Conservation (phyloP, 306 rosid genomes). For the Mimosa pudica region DNA sequence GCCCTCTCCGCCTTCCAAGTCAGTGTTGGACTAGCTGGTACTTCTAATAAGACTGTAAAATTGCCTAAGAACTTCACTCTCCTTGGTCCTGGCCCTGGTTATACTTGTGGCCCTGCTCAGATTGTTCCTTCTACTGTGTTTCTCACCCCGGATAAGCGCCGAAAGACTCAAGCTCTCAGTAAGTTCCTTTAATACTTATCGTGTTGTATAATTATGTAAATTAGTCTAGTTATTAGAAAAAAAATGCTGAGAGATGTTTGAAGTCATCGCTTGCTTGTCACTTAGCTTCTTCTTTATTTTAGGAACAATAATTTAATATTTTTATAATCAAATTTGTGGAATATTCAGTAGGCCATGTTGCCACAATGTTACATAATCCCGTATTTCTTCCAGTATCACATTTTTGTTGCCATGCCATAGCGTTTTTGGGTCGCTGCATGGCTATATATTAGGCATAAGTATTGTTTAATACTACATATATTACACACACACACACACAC, state of each 20-base stretch:
- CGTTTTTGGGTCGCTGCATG: not conserved
- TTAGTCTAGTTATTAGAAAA: too few relatives aligned
- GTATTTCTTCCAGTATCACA: not conserved
- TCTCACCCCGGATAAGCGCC: slow-evolving; percentile 73
- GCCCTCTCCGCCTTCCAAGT: slow-evolving; percentile 83
- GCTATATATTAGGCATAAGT: not conserved
- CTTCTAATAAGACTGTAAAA: slow-evolving; percentile 86
- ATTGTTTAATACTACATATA: too few relatives aligned
- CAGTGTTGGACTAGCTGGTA: slow-evolving; percentile 82
- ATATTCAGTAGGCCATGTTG: not conserved
- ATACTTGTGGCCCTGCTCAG: slow-evolving; percentile 89
- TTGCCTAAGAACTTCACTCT: slow-evolving; percentile 88
- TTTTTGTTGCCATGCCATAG: not conserved
- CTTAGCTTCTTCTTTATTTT: not conserved
- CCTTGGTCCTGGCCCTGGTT: slow-evolving; percentile 91
- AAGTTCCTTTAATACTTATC: slow-evolving; percentile 30
- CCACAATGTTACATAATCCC: not conserved
- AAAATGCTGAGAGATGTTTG: not conserved
- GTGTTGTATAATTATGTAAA: not conserved
- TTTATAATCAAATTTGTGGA: not conserved
- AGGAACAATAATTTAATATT: not conserved
- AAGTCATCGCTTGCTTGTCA: not conserved
- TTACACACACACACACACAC: too few relatives aligned
- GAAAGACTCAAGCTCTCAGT: slow-evolving; percentile 87
- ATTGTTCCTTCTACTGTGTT: slow-evolving; percentile 81